Percentiles rank a stretch among this genome's conserved stretches.
These are phyloP conservation scores for Aureobasidium sp. DNA, from an alignment of 2,329 filamentous ascomycete genomes.

Conservation along the genomic window DNA sequence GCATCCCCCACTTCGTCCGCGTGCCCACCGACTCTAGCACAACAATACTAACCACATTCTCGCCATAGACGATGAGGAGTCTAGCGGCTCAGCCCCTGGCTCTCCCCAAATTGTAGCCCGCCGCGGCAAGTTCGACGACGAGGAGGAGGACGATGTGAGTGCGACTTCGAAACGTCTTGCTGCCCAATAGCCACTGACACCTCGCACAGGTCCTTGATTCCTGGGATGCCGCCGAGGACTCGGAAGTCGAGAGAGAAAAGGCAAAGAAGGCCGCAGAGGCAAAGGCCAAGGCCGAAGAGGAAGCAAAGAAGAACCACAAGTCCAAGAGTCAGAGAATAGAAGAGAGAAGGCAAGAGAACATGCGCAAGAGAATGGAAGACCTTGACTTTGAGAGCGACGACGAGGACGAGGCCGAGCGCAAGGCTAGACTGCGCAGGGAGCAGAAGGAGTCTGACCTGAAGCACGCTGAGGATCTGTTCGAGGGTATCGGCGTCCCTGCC, in stretches of 20 bases:
- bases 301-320: constrained; percentile 86
- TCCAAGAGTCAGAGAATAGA: constrained; percentile 78
- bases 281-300: constrained; percentile 83
- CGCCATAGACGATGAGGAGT: constrained; percentile 46
- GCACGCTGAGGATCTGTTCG: constrained; percentile 87
- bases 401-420: constrained; percentile 64
- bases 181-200: constrained; percentile 18
- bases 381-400: constrained; percentile 55
- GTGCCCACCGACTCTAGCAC: not conserved
- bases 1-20: not conserved
- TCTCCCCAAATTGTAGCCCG: constrained; percentile 40
- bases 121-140: constrained; percentile 78
- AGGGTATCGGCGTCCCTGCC: constrained; percentile 63
- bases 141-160: constrained; percentile 71
- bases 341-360: constrained; percentile 58
- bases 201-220: constrained; percentile 72
- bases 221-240: constrained; percentile 96
- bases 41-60: not conserved
- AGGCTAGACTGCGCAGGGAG: constrained; percentile 65
- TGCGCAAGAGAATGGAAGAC: constrained; percentile 50
- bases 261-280: constrained; percentile 76
- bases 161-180: not conserved
- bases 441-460: constrained; percentile 85
- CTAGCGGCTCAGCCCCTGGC: constrained; percentile 43
- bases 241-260: constrained; percentile 94